Evolutionary conservation across 2,329 filamentous ascomycete species (phyloP).

Genomic region (Tolypocladium pustulatum): DNA sequence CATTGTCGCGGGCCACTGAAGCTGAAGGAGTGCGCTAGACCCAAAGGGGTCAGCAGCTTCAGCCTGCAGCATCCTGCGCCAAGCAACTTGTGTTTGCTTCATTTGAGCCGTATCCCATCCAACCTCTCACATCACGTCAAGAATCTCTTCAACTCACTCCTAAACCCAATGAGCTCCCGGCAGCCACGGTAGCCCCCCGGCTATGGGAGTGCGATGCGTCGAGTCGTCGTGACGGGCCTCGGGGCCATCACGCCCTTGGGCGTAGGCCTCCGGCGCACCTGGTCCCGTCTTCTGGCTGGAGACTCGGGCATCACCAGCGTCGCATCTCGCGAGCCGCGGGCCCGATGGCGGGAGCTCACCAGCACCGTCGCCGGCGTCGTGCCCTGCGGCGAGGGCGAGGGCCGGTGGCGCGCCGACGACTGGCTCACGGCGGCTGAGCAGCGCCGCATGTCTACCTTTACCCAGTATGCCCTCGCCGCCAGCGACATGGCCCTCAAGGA

Average conservation of each 20-base stretch:
- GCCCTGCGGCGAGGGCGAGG: conserved; percentile 35
- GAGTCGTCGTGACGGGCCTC: conserved; percentile 76
- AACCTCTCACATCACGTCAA: not conserved
- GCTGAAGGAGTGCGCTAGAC: not conserved
- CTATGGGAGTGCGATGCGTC: conserved; percentile 39
- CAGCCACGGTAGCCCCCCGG: not conserved
- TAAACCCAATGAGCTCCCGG: not conserved
- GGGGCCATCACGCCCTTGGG: conserved; percentile 77
- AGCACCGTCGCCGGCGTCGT: conserved; percentile 81
- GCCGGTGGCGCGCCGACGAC: conserved; percentile 41
- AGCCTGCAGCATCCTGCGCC: too few species aligned
- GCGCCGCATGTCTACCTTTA: conserved; percentile 80
- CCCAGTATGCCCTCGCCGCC: conserved; percentile 84
- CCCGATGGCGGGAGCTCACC: conserved; percentile 59
- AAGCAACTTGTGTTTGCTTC: not conserved
- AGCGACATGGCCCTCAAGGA: conserved; percentile 78
- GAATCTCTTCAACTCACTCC: not conserved
- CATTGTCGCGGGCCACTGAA: not conserved
- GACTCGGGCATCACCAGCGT: conserved; percentile 74
- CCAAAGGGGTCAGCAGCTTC: not conserved
- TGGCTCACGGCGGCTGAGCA: conserved; percentile 45
- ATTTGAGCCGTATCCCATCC: too few species aligned
- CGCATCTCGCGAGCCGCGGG: conserved; percentile 43
- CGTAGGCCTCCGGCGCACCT: conserved; percentile 66
- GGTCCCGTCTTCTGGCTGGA: conserved; percentile 69